A percentile compares a stretch with the other conserved stretches of the same genome.
Conservation (phyloP, 768 basidiomycete species). For the Gyrodon lividus region DNA sequence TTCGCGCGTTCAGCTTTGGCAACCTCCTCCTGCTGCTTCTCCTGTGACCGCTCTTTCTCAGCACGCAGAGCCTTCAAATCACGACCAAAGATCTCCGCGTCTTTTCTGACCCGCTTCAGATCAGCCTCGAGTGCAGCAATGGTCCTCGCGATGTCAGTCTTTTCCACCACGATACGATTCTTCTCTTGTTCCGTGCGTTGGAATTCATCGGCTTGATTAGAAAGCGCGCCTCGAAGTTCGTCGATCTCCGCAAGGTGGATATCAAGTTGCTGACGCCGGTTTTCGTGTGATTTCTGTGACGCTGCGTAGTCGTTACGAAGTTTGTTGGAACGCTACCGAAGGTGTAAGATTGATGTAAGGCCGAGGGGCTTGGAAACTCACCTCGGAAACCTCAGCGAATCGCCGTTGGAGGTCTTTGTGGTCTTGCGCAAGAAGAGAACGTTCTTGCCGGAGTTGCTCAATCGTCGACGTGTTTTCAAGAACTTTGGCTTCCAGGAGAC, state of each 20-base stretch:
- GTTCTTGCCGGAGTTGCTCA: conserved; percentile 75
- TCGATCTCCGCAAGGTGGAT: conserved; percentile 70
- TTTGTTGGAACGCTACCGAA: conserved; percentile 53
- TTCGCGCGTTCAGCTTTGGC: conserved; percentile 56
- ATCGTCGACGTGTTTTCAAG: conserved; percentile 69
- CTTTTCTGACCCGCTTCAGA: conserved; percentile 67
- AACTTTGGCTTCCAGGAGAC: conserved; percentile 64
- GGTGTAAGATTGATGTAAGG: background rate
- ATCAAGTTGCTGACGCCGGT: conserved; percentile 72
- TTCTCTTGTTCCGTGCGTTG: conserved; percentile 65
- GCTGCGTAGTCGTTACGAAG: conserved; percentile 60
- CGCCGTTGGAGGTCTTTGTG: conserved; percentile 72
- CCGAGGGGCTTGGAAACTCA: conserved; percentile 29
- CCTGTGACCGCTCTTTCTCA: conserved; percentile 65
- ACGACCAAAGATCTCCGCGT: conserved; percentile 75
- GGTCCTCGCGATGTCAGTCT: conserved; percentile 60
- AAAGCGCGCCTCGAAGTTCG: conserved; percentile 67
- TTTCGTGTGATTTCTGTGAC: conserved; percentile 67
- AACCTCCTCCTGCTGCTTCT: conserved; percentile 54
- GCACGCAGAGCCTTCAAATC: conserved; percentile 67
- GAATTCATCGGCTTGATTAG: conserved; percentile 59
- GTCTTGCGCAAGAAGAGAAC: conserved; percentile 63
- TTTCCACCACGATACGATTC: conserved; percentile 58
- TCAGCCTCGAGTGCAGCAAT: conserved; percentile 73
- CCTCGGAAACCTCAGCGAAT: conserved; percentile 67